These are phyloP conservation scores for Fonsecaea nubica DNA, from an alignment of 2,329 filamentous ascomycete species.

Conservation along the genomic window DNA sequence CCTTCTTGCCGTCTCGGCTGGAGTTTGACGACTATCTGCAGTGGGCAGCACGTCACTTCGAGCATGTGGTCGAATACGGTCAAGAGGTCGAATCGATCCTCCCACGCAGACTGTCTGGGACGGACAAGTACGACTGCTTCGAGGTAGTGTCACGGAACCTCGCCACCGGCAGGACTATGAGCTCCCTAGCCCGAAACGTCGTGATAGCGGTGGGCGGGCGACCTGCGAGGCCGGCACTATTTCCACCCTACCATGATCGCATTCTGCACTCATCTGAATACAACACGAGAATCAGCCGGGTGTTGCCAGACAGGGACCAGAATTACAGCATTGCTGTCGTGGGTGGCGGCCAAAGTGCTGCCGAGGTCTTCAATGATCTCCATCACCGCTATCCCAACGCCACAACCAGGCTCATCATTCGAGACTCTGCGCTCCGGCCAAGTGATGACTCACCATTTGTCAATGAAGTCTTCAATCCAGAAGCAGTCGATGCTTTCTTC, in stretches of 20 bases:
- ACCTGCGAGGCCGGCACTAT: slow-evolving; percentile 72
- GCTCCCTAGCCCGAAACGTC: slow-evolving; percentile 56
- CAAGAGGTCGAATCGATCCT: slow-evolving; percentile 77
- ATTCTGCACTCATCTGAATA: slow-evolving; percentile 92
- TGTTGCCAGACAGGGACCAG: slow-evolving; percentile 45
- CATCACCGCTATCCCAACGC: slow-evolving; percentile 82
- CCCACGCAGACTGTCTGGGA: slow-evolving; percentile 54
- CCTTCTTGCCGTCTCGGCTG: slow-evolving; percentile 81
- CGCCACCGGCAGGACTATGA: slow-evolving; percentile 52
- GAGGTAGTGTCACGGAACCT: slow-evolving; percentile 69
- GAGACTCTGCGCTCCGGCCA: slow-evolving; percentile 80
- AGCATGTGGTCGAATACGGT: slow-evolving; percentile 73
- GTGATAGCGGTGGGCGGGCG: slow-evolving; percentile 72
- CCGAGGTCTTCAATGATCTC: slow-evolving; percentile 93
- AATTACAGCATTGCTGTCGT: slow-evolving; percentile 80
- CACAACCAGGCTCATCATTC: slow-evolving; percentile 78
- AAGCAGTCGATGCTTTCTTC: slow-evolving; percentile 79
- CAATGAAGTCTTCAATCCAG: slow-evolving; percentile 95
- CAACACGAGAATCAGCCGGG: slow-evolving; percentile 41
- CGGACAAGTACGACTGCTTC: slow-evolving; percentile 64
- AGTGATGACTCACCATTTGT: slow-evolving; percentile 97
- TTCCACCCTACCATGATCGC: slow-evolving; percentile 72
- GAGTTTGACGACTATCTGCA: slow-evolving; percentile 96
- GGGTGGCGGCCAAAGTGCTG: slow-evolving; percentile 88
- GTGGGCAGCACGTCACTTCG: slow-evolving; percentile 87